Conservation (phyloP, 2,329 filamentous ascomycete species). For the Zelopaecilomyces penicillatus region DNA sequence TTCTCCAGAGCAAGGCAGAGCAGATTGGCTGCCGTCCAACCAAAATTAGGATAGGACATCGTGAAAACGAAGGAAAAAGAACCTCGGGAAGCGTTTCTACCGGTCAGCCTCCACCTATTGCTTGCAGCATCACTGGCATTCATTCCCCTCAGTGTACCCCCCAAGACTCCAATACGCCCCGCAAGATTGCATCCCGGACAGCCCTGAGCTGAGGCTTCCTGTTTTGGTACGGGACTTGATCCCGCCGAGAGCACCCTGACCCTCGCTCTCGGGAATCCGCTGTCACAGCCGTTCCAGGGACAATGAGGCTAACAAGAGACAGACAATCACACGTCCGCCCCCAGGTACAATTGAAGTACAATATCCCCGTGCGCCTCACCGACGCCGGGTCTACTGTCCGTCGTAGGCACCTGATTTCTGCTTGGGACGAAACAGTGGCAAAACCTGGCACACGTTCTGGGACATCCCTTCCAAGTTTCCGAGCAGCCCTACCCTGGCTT, state of each 20-base stretch:
- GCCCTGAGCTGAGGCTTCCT: too few relatives aligned
- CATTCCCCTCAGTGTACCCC: too few relatives aligned
- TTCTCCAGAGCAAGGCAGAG: slow-evolving; percentile 7
- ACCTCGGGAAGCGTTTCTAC: slow-evolving; percentile 2
- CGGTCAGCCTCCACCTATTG: not conserved
- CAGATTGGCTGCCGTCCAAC: not conserved
- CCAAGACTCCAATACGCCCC: too few relatives aligned
- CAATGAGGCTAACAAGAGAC: not conserved
- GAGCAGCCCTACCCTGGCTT: not conserved
- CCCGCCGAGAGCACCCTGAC: slow-evolving; percentile 5
- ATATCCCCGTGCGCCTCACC: slow-evolving; percentile 5
- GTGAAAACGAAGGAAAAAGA: slow-evolving; percentile 1
- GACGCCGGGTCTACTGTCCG: slow-evolving; percentile 5
- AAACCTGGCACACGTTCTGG: not conserved
- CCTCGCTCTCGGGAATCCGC: not conserved
- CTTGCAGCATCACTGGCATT: slow-evolving; percentile 2
- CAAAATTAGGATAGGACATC: not conserved
- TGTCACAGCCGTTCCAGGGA: slow-evolving; percentile 6
- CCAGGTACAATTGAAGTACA: not conserved
- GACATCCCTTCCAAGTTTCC: too few relatives aligned
- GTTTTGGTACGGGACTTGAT: slow-evolving; percentile 7
- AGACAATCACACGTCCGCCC: slow-evolving; percentile 1
- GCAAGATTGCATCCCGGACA: too few relatives aligned
- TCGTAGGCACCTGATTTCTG: slow-evolving; percentile 9
- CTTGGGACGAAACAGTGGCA: slow-evolving; percentile 9